Percentiles rank a stretch among this genome's conserved stretches.
Evolutionary conservation across 768 basidiomycete species (phyloP).

Genomic region (Coprinellus micaceus): DNA sequence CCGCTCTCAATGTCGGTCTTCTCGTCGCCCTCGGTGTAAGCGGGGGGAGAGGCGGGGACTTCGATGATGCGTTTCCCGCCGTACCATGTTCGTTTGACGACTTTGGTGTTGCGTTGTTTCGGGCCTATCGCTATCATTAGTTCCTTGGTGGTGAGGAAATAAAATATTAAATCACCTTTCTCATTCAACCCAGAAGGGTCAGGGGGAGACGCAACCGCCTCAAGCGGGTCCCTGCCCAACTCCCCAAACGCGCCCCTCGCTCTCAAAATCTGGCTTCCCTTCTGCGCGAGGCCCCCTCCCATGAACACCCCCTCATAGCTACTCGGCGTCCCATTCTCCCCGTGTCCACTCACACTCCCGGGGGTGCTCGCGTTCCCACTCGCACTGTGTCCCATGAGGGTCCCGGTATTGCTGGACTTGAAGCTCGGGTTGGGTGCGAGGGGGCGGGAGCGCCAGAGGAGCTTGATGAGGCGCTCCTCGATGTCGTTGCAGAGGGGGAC

Average conservation of each 20-base stretch:
- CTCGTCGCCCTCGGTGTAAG: slow-evolving; percentile 12
- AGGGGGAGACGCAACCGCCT: slow-evolving; percentile 10
- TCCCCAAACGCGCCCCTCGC: slow-evolving; percentile 24
- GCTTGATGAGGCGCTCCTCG: slow-evolving; percentile 73
- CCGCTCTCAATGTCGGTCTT: slow-evolving; percentile 25
- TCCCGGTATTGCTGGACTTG: slow-evolving; percentile 9
- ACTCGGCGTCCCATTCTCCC: neutral
- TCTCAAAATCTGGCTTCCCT: neutral
- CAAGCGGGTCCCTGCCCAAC: slow-evolving; percentile 22
- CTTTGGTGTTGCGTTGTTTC: neutral
- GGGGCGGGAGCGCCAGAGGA: slow-evolving; percentile 63
- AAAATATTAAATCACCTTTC: too few relatives aligned
- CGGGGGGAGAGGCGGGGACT: slow-evolving; percentile 20
- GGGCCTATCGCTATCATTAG: too few relatives aligned
- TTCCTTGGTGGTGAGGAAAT: too few relatives aligned
- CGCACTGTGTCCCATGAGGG: too few relatives aligned
- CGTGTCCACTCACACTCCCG: neutral
- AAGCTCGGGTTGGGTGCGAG: slow-evolving; percentile 9
- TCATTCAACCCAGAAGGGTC: neutral
- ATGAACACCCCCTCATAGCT: neutral
- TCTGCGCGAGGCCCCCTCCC: neutral
- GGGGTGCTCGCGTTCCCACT: slow-evolving; percentile 4
- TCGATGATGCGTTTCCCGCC: slow-evolving; percentile 37
- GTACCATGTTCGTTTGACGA: slow-evolving; percentile 55
- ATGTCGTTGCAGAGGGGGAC: slow-evolving; percentile 72